Conservation (phyloP, 2,329 filamentous ascomycete genomes). For the Cladosporium sp. region DNA sequence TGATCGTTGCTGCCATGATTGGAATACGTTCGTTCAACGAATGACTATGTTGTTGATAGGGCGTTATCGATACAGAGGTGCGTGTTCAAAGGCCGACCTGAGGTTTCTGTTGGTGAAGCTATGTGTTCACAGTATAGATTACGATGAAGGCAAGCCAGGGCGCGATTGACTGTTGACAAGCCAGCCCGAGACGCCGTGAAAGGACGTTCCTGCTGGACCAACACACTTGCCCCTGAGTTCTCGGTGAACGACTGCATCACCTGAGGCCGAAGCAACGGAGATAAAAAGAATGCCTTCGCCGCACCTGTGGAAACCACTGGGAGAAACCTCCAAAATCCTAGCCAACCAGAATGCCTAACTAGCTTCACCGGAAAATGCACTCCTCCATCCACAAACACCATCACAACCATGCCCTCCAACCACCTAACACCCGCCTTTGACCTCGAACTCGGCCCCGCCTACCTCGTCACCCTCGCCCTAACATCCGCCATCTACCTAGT, state of each 20-base stretch:
- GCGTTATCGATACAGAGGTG: background rate
- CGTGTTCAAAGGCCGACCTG: too few species aligned
- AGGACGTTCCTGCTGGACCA: too few species aligned
- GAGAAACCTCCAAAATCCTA: too few species aligned
- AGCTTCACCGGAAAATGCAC: background rate
- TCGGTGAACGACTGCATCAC: background rate
- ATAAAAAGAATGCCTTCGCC: too few species aligned
- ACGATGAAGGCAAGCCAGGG: too few species aligned
- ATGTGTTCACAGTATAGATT: too few species aligned
- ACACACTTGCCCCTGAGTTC: too few species aligned
- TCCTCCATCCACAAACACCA: background rate
- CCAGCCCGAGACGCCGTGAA: too few species aligned
- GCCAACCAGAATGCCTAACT: background rate
- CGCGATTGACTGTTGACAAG: too few species aligned
- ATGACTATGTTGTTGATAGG: background rate
- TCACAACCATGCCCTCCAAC: background rate
- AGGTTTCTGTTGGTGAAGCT: too few species aligned
- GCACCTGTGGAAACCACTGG: too few species aligned
- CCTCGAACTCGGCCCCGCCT: conserved; percentile 19
- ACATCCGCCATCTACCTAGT: conserved; percentile 23
- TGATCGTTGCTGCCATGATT: background rate
- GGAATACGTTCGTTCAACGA: background rate
- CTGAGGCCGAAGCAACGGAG: background rate
- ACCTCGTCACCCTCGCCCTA: conserved; percentile 20
- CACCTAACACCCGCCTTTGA: conserved; percentile 19